phyloP scores from a whole-genome alignment of 2,329 filamentous ascomycete species.

The Fusarium xyrophilum region DNA sequence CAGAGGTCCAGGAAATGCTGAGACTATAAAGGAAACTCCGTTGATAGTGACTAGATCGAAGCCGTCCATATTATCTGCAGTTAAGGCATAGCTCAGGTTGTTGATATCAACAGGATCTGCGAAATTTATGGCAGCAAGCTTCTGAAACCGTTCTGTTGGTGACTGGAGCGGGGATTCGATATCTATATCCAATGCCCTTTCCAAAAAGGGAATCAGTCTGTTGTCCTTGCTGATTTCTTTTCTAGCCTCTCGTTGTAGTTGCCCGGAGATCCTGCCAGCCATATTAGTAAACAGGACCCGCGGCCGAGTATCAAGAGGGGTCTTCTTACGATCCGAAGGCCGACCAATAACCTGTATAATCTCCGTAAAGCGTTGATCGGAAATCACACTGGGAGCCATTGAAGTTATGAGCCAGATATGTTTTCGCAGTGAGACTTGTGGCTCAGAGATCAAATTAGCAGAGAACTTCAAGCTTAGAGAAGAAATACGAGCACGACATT shows the following conservation, averaged over 20 bases:
- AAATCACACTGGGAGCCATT: neutral
- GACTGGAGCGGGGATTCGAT: neutral
- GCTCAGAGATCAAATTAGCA: neutral
- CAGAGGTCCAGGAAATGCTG: neutral
- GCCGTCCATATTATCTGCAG: neutral
- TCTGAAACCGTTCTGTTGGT: neutral
- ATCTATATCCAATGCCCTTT: neutral
- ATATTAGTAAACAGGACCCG: neutral
- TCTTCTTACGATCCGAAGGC: neutral
- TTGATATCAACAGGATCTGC: neutral
- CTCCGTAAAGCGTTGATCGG: neutral
- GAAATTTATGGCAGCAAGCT: neutral
- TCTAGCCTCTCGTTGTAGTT: neutral
- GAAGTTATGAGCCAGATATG: fast-evolving
- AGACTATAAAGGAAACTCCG: neutral
- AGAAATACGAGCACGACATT: neutral
- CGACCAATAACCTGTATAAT: neutral
- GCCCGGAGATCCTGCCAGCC: neutral
- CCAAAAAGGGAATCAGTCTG: fast-evolving
- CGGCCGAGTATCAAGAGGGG: neutral
- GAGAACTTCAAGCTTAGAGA: neutral
- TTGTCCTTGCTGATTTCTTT: fast-evolving
- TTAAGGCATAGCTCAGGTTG: neutral
- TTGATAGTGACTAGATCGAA: neutral
- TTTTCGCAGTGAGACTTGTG: neutral